These are phyloP conservation scores for Pseudocercospora vitis DNA, from an alignment of 2,329 filamentous ascomycete species.

Conservation along the genomic window DNA sequence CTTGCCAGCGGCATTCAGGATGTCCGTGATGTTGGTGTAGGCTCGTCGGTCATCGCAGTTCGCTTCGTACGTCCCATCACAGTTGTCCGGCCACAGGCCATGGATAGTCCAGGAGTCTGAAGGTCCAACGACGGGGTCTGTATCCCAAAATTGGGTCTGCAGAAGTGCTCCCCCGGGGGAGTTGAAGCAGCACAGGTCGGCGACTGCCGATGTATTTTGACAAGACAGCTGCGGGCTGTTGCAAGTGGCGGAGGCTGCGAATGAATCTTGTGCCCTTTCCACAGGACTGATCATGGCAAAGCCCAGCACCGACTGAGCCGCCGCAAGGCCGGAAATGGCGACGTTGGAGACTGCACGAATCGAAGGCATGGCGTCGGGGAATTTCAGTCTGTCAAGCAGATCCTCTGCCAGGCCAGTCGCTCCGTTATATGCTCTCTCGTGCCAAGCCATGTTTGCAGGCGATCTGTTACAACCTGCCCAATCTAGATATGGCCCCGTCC, in stretches of 20 bases:
- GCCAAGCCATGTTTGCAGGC: constrained; percentile 11
- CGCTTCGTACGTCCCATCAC: constrained; percentile 67
- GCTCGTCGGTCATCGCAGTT: constrained; percentile 63
- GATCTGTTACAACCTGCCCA: constrained; percentile 13
- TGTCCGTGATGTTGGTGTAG: constrained; percentile 65
- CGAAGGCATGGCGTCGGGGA: constrained; percentile 35
- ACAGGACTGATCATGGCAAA: constrained; percentile 22
- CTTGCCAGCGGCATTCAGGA: constrained; percentile 57
- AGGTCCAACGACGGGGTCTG: constrained; percentile 63
- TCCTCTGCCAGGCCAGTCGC: constrained; percentile 9
- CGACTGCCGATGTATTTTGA: constrained; percentile 60
- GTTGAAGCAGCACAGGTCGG: constrained; percentile 73
- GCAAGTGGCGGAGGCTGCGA: constrained; percentile 33
- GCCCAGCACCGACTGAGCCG: constrained; percentile 32
- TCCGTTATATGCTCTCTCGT: background rate
- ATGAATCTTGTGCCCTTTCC: background rate
- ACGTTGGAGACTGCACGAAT: constrained; percentile 29
- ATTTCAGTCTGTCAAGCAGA: constrained; percentile 9
- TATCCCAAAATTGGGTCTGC: constrained; percentile 78
- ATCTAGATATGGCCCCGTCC: constrained; percentile 10
- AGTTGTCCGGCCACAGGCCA: constrained; percentile 60
- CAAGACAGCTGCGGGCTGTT: constrained; percentile 58
- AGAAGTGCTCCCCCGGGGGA: constrained; percentile 69
- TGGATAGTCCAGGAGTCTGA: constrained; percentile 72
- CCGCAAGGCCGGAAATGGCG: constrained; percentile 32